Conservation (phyloP, 2,329 filamentous ascomycete genomes). For the Ceratocystis lukuohia region DNA sequence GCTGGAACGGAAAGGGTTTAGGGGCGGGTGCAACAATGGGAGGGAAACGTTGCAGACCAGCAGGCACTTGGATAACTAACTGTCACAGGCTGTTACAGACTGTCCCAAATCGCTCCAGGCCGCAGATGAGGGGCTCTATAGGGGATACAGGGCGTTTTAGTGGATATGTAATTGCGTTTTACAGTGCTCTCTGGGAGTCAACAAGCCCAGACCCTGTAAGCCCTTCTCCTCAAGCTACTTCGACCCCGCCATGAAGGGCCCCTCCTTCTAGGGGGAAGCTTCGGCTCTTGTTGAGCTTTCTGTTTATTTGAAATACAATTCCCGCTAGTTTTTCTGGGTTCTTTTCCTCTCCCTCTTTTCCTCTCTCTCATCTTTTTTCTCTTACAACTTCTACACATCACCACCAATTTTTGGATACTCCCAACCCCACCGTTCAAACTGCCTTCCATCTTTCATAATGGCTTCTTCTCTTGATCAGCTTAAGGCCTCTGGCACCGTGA, state of each 20-base stretch:
- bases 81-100: too few relatives aligned
- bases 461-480: slow-evolving; percentile 87
- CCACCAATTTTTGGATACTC: not conserved
- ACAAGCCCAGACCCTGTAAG: not conserved
- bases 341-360: too few relatives aligned
- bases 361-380: too few relatives aligned
- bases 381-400: too few relatives aligned
- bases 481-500: slow-evolving; percentile 90
- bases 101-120: too few relatives aligned
- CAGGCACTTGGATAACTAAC: too few relatives aligned
- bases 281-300: too few relatives aligned
- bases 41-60: not conserved
- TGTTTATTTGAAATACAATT: too few relatives aligned
- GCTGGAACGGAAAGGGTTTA: not conserved
- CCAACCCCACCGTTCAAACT: not conserved
- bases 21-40: not conserved
- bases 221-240: too few relatives aligned
- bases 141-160: not conserved
- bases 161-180: not conserved
- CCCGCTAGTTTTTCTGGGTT: too few relatives aligned
- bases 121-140: too few relatives aligned
- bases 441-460: slow-evolving; percentile 40
- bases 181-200: not conserved
- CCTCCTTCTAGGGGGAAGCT: not conserved
- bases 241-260: not conserved